Percentiles rank a stretch among this genome's conserved stretches.
phyloP scores from a whole-genome alignment of 345 rosid genomes.

The Euphorbia lathyris region DNA sequence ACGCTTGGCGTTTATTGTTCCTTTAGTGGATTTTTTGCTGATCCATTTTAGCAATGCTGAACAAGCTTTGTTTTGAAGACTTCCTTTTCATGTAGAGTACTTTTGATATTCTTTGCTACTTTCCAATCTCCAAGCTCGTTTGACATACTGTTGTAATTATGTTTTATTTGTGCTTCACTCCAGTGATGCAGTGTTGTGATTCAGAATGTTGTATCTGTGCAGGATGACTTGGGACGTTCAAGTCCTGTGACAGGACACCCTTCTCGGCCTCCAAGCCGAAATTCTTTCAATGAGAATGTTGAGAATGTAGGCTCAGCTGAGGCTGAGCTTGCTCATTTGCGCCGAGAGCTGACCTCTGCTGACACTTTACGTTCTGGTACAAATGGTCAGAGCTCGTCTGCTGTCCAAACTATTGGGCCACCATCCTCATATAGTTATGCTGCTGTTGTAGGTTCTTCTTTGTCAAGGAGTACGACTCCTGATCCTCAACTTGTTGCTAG shows the following conservation, averaged over 20 bases:
- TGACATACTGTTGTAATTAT: neutral
- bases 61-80: neutral
- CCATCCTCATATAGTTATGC: conserved; percentile 69
- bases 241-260: conserved; percentile 36
- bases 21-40: neutral
- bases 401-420: conserved; percentile 44
- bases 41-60: neutral
- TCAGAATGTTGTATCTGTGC: conserved; percentile 19
- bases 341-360: conserved; percentile 36
- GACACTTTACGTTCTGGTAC: conserved; percentile 35
- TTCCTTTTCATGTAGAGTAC: neutral
- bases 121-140: neutral
- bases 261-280: conserved; percentile 80
- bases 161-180: neutral
- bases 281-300: conserved; percentile 61
- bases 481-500: conserved; percentile 74
- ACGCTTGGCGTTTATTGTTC: neutral
- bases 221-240: conserved; percentile 62
- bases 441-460: conserved; percentile 68
- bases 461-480: conserved; percentile 86
- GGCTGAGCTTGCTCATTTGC: conserved; percentile 48
- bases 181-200: neutral
- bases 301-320: conserved; percentile 40
- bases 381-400: conserved; percentile 47
- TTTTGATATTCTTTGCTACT: neutral